A percentile compares a stretch with the other conserved stretches of the same genome.
phyloP scores from a whole-genome alignment of 805 yeast species.

The Trichomonascus vanleenenianus region DNA sequence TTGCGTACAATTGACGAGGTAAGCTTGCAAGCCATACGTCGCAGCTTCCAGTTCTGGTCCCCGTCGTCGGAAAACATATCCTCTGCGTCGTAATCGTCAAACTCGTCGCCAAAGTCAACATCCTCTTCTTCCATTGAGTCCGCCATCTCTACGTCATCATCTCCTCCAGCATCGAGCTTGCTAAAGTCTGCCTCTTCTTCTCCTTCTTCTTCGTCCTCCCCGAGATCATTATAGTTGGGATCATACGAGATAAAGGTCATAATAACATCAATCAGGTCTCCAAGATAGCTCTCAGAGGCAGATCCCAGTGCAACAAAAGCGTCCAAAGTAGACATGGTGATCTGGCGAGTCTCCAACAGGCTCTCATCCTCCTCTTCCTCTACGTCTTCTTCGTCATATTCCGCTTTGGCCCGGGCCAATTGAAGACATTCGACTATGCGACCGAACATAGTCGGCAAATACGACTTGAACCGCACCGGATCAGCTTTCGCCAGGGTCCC shows the following conservation, averaged over 20 bases:
- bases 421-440: slow-evolving; percentile 19
- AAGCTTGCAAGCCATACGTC: slow-evolving; percentile 44
- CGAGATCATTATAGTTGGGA: slow-evolving; percentile 35
- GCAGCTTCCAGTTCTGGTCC: slow-evolving; percentile 55
- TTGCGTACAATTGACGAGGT: slow-evolving; percentile 32
- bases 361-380: slow-evolving; percentile 37
- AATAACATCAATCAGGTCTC: slow-evolving; percentile 26
- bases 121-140: slow-evolving; percentile 33
- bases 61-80: slow-evolving; percentile 36
- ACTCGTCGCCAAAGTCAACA: slow-evolving; percentile 22
- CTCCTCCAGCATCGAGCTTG: slow-evolving; percentile 23
- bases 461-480: slow-evolving; percentile 13
- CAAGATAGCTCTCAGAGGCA: slow-evolving; percentile 23
- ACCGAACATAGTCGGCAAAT: slow-evolving; percentile 9
- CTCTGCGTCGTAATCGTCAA: no score
- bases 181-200: slow-evolving; percentile 32
- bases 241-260: slow-evolving; percentile 35
- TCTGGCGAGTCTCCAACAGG: slow-evolving; percentile 44
- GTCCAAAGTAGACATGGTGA: slow-evolving; percentile 36
- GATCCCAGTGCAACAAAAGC: slow-evolving; percentile 36
- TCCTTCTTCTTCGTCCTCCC: slow-evolving; percentile 18
- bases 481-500: slow-evolving; percentile 24
- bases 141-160: slow-evolving; percentile 27
- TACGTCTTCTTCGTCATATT: slow-evolving; percentile 14
- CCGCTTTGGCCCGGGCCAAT: slow-evolving; percentile 23